A percentile compares a stretch with the other conserved stretches of the same genome.
Evolutionary conservation across 1,284 basidiomycete species (phyloP).

Genomic region (Phlebopus sp.): DNA sequence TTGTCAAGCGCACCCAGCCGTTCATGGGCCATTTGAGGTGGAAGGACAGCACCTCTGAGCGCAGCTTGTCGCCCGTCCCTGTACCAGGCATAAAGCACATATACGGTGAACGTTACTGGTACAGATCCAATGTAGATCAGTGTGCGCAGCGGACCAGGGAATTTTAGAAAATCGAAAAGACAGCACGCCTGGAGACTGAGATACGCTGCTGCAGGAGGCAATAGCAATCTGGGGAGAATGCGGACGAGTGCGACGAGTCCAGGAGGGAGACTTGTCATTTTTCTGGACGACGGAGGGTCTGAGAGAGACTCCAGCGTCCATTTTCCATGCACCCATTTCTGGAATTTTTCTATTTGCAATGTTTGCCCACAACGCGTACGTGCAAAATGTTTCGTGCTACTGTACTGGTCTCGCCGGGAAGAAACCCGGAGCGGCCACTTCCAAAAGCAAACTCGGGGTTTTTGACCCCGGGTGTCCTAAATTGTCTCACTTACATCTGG

Average conservation of each 20-base stretch:
- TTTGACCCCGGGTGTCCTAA: no score
- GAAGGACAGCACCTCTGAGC: conserved; percentile 31
- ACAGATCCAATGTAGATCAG: conserved; percentile 26
- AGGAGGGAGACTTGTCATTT: conserved; percentile 20
- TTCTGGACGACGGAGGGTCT: no score
- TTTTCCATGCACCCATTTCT: no score
- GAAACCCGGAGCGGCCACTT: no score
- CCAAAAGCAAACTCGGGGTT: no score
- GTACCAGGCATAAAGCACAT: conserved; percentile 21
- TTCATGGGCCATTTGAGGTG: conserved; percentile 26
- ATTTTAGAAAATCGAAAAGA: neutral
- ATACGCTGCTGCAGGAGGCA: conserved; percentile 19
- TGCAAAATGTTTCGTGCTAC: no score
- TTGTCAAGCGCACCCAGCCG: conserved; percentile 34
- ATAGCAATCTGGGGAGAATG: conserved; percentile 23
- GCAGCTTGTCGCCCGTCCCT: conserved; percentile 28
- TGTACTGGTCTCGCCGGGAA: no score
- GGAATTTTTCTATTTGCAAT: no score
- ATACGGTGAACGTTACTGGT: conserved; percentile 25
- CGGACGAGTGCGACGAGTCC: conserved; percentile 28
- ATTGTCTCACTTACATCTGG: no score
- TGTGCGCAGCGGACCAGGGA: conserved; percentile 15
- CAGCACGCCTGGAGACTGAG: conserved; percentile 9
- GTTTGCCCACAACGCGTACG: no score
- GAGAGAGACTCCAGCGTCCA: no score